A percentile compares a stretch with the other conserved stretches of the same genome.
These are phyloP conservation scores for Diaporthe vexans DNA, from an alignment of 2,329 filamentous ascomycete genomes.

Conservation along the genomic window DNA sequence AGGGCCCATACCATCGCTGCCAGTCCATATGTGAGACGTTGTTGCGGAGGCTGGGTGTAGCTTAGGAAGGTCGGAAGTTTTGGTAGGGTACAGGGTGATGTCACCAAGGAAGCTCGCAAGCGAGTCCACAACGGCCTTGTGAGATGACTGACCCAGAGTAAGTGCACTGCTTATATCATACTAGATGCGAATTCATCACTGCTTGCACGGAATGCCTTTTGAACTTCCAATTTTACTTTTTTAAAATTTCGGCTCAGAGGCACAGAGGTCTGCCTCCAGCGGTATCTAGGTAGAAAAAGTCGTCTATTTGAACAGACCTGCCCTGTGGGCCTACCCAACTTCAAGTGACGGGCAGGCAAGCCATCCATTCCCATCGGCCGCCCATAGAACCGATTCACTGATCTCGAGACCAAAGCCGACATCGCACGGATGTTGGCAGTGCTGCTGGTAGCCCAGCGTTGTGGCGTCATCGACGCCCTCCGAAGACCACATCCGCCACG, in stretches of 20 bases:
- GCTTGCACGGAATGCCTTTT: background rate
- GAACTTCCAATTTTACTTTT: background rate
- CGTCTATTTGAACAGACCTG: background rate
- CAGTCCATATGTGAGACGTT: constrained; percentile 51
- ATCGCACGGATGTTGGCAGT: background rate
- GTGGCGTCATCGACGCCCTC: background rate
- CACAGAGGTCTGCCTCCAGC: background rate
- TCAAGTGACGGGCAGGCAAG: background rate
- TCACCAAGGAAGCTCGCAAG: constrained; percentile 26
- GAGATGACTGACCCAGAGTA: background rate
- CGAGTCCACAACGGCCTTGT: background rate
- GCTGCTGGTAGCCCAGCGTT: background rate
- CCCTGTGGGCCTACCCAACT: background rate
- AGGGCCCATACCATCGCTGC: constrained; percentile 55
- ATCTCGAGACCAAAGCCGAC: background rate
- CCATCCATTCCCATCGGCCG: background rate
- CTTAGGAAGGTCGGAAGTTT: constrained; percentile 39
- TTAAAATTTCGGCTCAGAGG: background rate
- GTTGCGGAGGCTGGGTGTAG: constrained; percentile 41
- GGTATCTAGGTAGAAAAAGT: background rate
- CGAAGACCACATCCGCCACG: background rate
- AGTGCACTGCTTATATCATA: background rate
- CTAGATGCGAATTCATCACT: background rate
- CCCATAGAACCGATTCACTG: background rate
- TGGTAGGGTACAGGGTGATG: constrained; percentile 41